phyloP scores from a whole-genome alignment of 305 asterid species.

The Plantago coronopus region DNA sequence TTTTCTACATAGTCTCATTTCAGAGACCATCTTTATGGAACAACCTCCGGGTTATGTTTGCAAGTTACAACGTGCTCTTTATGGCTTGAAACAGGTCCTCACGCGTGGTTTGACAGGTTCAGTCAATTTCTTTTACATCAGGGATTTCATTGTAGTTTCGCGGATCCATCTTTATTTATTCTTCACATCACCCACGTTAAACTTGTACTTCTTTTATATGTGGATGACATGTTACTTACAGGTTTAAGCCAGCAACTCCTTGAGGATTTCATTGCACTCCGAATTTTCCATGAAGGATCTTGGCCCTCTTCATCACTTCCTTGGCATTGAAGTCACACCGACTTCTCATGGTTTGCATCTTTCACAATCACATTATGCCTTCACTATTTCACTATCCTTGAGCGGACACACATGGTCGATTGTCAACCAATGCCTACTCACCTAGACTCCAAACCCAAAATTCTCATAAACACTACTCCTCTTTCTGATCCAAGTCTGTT shows the following conservation, averaged over 20 bases:
- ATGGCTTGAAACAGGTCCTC: background rate
- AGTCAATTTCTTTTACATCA: too few relatives aligned
- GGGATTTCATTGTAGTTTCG: background rate
- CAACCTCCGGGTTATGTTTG: background rate
- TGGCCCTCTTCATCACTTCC: background rate
- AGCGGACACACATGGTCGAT: background rate
- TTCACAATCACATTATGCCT: background rate
- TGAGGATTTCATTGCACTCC: background rate
- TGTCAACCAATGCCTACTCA: background rate
- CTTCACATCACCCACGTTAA: background rate
- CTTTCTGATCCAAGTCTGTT: background rate
- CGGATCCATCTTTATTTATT: constrained; percentile 1
- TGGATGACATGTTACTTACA: background rate
- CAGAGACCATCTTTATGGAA: background rate
- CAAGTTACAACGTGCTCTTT: background rate
- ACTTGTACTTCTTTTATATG: background rate
- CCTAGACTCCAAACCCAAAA: background rate
- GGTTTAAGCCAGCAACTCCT: background rate
- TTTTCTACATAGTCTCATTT: background rate
- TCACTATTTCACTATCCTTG: too few relatives aligned
- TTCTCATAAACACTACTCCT: background rate
- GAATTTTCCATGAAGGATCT: background rate
- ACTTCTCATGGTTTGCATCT: background rate
- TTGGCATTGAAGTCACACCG: background rate
- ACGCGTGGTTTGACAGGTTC: background rate